Percentiles rank a stretch among this genome's conserved stretches.
Evolutionary conservation across 192 early-diverging fungal species (phyloP).

Genomic region (Mortierella hygrophila): DNA sequence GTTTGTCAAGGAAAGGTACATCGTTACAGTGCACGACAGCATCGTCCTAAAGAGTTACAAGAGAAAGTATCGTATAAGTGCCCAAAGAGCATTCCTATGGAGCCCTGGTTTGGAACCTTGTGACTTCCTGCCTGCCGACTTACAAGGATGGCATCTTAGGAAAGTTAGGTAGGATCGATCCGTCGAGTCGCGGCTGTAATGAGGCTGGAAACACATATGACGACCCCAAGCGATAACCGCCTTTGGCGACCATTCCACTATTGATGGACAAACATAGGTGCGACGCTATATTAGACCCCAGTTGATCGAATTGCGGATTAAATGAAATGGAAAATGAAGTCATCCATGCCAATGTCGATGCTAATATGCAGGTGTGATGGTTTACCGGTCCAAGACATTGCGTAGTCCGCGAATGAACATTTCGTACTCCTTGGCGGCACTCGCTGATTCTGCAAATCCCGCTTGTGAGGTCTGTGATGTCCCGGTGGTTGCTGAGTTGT

Average conservation of each 20-base stretch:
- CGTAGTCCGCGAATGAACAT: conserved; percentile 48
- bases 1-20: conserved; percentile 46
- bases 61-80: neutral
- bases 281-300: neutral
- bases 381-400: conserved; percentile 55
- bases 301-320: neutral
- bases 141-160: conserved; percentile 46
- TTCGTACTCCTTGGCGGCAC: conserved; percentile 36
- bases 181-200: conserved; percentile 32
- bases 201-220: conserved; percentile 50
- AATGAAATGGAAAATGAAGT: neutral
- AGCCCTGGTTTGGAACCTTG: neutral
- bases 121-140: neutral
- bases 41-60: conserved; percentile 27
- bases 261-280: neutral
- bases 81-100: neutral
- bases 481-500: conserved; percentile 12
- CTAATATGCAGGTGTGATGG: neutral
- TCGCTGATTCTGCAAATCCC: neutral
- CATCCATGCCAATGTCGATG: neutral
- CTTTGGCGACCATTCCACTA: conserved; percentile 44
- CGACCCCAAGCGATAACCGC: conserved; percentile 40
- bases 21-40: conserved; percentile 46
- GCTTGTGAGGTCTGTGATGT: conserved; percentile 10
- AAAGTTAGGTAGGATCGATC: conserved; percentile 34